Evolutionary conservation across 768 basidiomycete species (phyloP).

Genomic region (Polyporus arcularius): DNA sequence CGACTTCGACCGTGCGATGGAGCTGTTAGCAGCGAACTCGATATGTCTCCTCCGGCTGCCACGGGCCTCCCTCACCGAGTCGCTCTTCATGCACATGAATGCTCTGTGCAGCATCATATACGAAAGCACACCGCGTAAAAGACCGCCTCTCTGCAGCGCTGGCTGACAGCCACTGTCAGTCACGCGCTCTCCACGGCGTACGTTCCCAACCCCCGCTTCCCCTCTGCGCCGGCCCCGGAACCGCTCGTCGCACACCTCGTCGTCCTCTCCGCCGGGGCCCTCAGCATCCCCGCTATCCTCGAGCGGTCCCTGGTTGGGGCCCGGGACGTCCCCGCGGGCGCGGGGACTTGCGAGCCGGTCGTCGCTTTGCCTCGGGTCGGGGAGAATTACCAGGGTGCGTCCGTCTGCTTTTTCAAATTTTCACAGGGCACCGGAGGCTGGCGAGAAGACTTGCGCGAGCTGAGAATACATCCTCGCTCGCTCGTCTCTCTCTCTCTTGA

Average conservation of each 20-base stretch:
- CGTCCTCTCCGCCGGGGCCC: slow-evolving; percentile 41
- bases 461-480: slow-evolving; percentile 51
- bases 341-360: slow-evolving; percentile 29
- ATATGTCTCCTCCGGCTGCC: no score
- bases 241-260: slow-evolving; percentile 33
- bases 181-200: no score
- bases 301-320: slow-evolving; percentile 54
- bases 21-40: no score
- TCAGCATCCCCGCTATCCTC: slow-evolving; percentile 52
- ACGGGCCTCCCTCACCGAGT: no score
- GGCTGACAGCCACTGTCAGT: no score
- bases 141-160: no score
- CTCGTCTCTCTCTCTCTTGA: slow-evolving; percentile 20
- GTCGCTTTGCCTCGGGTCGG: slow-evolving; percentile 47
- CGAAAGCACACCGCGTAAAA: no score
- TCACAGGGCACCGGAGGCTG: slow-evolving; percentile 24
- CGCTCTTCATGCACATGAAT: no score
- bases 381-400: slow-evolving; percentile 37
- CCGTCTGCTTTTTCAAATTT: background rate
- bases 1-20: no score
- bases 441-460: slow-evolving; percentile 40
- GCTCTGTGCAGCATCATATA: no score
- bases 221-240: background rate
- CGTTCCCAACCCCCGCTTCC: slow-evolving; percentile 8
- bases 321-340: slow-evolving; percentile 30